Conservation (phyloP, 2,329 filamentous ascomycete genomes). For the Davidsoniella eucalypti region DNA sequence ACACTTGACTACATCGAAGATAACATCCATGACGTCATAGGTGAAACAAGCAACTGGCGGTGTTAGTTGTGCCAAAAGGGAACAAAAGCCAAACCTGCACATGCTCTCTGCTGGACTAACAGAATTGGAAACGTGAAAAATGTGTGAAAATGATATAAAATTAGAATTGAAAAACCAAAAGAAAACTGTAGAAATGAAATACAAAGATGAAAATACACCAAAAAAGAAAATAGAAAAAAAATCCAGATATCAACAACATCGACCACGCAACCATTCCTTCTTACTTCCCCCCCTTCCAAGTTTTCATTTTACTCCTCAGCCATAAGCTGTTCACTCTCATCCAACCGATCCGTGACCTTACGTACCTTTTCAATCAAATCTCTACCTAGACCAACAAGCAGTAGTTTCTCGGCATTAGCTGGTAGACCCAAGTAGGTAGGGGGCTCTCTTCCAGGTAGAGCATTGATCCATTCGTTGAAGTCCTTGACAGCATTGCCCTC, state of each 20-base stretch:
- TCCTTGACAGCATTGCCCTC: slow-evolving; percentile 67
- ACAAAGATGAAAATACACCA: slow-evolving; percentile 7
- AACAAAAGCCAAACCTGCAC: background rate
- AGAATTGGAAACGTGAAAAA: background rate
- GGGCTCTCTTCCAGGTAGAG: slow-evolving; percentile 83
- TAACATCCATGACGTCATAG: too few species aligned
- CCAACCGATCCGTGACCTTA: slow-evolving; percentile 71
- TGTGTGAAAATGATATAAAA: background rate
- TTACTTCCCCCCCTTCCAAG: background rate
- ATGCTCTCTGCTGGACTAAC: too few species aligned
- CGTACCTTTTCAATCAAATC: slow-evolving; percentile 72
- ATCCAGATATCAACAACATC: background rate
- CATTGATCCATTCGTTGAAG: slow-evolving; percentile 83
- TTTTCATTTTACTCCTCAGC: slow-evolving; percentile 32
- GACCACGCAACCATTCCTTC: background rate
- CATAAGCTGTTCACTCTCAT: slow-evolving; percentile 87
- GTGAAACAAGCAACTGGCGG: too few species aligned
- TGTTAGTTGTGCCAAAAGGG: too few species aligned
- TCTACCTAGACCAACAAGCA: slow-evolving; percentile 74
- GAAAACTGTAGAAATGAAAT: slow-evolving; percentile 12
- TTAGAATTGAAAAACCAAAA: background rate
- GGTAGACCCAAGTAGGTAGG: slow-evolving; percentile 89
- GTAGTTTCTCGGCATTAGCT: slow-evolving; percentile 87
- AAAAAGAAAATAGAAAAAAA: background rate
- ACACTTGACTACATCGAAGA: too few species aligned